Conservation (phyloP, 495 filamentous ascomycete species). For the Evernia prunastri region DNA sequence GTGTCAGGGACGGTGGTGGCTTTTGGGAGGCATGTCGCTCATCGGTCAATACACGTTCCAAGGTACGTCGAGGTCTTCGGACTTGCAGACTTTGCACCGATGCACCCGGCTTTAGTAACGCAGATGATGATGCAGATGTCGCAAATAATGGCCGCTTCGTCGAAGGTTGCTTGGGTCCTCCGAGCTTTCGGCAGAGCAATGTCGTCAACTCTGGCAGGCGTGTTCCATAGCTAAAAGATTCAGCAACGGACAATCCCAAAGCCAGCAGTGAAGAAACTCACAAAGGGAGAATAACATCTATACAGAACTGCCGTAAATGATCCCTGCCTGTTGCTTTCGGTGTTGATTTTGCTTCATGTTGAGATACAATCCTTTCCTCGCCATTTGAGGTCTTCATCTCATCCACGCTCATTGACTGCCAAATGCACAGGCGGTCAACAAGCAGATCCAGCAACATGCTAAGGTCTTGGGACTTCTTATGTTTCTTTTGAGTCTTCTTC, state of each 20-base stretch:
- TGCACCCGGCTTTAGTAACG: conserved; percentile 46
- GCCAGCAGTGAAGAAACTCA: conserved; percentile 36
- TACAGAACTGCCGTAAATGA: conserved; percentile 70
- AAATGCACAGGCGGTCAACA: conserved; percentile 88
- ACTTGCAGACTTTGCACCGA: conserved; percentile 46
- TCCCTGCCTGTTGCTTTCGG: conserved; percentile 46
- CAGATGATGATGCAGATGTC: conserved; percentile 33
- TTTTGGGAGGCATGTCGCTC: conserved; percentile 48
- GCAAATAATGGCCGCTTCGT: conserved; percentile 48
- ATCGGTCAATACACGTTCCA: conserved; percentile 68
- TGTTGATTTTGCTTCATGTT: conserved; percentile 32
- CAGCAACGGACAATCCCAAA: neutral
- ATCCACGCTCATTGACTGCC: conserved; percentile 74
- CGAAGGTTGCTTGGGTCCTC: conserved; percentile 62
- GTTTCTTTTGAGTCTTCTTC: conserved; percentile 36
- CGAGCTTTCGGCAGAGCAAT: conserved; percentile 77
- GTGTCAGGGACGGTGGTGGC: conserved; percentile 50
- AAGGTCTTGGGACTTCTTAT: conserved; percentile 52
- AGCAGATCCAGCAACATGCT: conserved; percentile 70
- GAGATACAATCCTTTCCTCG: conserved; percentile 24
- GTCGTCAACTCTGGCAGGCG: conserved; percentile 76
- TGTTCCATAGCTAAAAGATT: conserved; percentile 60
- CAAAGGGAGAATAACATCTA: conserved; percentile 92
- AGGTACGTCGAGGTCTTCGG: conserved; percentile 48
- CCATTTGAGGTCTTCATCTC: conserved; percentile 47